Evolutionary conservation across 2,329 filamentous ascomycete species (phyloP).

Genomic region (Amesomyces nigricolor): DNA sequence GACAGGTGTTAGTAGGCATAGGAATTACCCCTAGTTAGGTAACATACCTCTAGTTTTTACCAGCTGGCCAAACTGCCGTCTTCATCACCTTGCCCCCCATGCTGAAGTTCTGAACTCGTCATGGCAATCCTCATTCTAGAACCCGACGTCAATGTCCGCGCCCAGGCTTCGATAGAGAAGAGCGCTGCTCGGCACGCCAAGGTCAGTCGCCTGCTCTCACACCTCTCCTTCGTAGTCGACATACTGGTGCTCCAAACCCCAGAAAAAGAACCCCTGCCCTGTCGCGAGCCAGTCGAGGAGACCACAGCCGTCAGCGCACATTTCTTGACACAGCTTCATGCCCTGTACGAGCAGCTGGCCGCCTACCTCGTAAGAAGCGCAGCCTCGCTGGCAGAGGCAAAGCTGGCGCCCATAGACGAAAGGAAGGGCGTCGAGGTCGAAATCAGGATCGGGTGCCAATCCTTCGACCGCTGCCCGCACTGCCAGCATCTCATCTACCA

Average conservation of each 20-base stretch:
- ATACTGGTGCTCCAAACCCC: conserved; percentile 1
- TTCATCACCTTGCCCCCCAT: not conserved
- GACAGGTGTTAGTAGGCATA: too few relatives aligned
- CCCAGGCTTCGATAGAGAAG: conserved; percentile 3
- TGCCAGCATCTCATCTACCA: not conserved
- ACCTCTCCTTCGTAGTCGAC: not conserved
- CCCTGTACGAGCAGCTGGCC: conserved; percentile 1
- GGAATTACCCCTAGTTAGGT: too few relatives aligned
- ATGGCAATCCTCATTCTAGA: conserved; percentile 8
- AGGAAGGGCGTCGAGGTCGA: not conserved
- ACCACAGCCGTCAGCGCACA: not conserved
- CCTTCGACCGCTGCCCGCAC: not conserved
- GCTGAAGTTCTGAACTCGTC: not conserved
- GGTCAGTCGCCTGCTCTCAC: not conserved
- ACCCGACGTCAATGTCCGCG: conserved; percentile 4
- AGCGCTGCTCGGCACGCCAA: conserved; percentile 1
- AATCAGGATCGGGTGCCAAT: not conserved
- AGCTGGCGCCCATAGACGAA: not conserved
- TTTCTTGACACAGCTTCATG: not conserved
- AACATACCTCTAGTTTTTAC: too few relatives aligned
- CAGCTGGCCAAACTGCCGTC: too few relatives aligned
- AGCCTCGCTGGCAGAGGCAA: not conserved
- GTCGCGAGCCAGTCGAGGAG: not conserved
- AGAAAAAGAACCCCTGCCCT: not conserved
- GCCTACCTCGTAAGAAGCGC: not conserved